Evolutionary conservation across 2,329 filamentous ascomycete genomes (phyloP), one percentile per base, ranked within the genome.

Genomic region (Botrytis elliptica): DNA sequence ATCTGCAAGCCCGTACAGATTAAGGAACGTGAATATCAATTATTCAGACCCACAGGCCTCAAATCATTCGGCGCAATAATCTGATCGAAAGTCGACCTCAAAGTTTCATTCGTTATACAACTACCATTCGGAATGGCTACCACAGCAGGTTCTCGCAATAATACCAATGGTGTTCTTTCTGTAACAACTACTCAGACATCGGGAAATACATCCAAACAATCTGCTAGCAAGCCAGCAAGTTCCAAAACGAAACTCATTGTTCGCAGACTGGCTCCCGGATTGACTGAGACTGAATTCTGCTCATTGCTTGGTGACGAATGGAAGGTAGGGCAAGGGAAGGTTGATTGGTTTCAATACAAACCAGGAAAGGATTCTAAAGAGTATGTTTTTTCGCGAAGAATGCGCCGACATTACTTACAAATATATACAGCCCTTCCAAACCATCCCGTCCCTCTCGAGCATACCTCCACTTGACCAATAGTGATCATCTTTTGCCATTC

Each of bases 281-380:
- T 99, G 81, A 97, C 93, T 0, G 88, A 93, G 79, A 83, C 87
- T 0, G 96, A 99, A 79, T 95, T 97, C 76, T 86, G 90, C 78
- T 82, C 84, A 22, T 86, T 90, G 14, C 82, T 98, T 20, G 95
- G 94, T 6, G 87, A 91, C 2, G 91, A 94, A 67, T 98, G 95
- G 95, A 92, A 90, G 79, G 79, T 88, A 5, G 93, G 92, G n/a
- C 88, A 88, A 66, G 94, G 93, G 46, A 96, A 91, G 81, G 89
- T 97, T 20, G 95, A 97, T 81, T 98, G 93, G 93, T 86, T 92
- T 77, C 88, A 88, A 67, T 99, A 89, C 81, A 88, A 88, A 74
- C 84, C 87, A 72, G 91, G 91, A 77, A 97, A 97, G 81, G 86
- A 95, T 63, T 95, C 94, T 2, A 92, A 90, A 80, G 93, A 97